Conservation (phyloP, 2,329 filamentous ascomycete species). For the Blastomyces emzantsi region DNA sequence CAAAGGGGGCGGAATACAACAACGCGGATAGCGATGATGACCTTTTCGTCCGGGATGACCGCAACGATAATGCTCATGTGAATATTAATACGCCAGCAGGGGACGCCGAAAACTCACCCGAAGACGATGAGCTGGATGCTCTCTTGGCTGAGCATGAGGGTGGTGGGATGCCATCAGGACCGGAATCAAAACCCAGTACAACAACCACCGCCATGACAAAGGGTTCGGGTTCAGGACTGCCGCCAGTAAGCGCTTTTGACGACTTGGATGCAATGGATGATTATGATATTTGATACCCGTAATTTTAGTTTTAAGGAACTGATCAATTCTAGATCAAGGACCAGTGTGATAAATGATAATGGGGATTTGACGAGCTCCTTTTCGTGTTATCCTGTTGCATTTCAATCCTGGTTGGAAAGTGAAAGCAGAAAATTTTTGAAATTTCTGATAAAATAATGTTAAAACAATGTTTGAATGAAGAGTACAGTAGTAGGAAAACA, state of each 20-base stretch:
- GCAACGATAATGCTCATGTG: neutral
- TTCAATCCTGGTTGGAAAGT: neutral
- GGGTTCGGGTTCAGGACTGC: neutral
- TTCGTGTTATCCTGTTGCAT: neutral
- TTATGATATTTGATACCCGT: constrained; percentile 5
- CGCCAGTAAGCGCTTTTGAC: neutral
- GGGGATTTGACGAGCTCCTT: no score
- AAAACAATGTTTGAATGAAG: neutral
- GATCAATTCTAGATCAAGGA: neutral
- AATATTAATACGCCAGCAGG: neutral
- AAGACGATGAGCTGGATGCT: constrained; percentile 8
- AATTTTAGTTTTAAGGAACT: neutral
- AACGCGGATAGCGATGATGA: constrained; percentile 3
- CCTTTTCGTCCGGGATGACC: neutral
- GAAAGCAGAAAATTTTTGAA: neutral
- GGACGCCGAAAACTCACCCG: neutral
- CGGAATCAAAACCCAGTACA: neutral
- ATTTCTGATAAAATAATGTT: neutral
- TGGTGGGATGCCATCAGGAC: neutral
- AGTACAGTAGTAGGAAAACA: neutral
- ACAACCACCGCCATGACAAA: neutral
- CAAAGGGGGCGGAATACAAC: constrained; percentile 10
- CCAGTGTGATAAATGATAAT: neutral
- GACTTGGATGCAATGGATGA: constrained; percentile 9
- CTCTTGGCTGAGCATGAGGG: constrained; percentile 5